Conservation (phyloP, 192 early-diverging fungal species). For the Dissophora globulifera region DNA sequence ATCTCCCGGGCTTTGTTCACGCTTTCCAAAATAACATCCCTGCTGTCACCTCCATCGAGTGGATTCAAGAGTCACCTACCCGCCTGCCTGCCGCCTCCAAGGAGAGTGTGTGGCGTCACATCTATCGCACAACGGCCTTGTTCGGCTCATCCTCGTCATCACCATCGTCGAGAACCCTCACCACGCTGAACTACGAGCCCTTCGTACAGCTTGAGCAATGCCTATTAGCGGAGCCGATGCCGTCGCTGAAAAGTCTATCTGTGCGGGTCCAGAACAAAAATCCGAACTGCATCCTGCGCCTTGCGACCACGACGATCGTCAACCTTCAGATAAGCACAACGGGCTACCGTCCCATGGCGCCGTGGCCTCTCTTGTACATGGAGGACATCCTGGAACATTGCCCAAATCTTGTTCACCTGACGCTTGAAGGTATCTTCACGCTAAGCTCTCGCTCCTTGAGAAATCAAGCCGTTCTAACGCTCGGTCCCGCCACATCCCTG, state of each 20-base stretch:
- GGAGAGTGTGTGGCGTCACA: constrained; percentile 22
- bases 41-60: constrained; percentile 32
- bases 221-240: constrained; percentile 4
- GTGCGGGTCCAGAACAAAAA: constrained; percentile 37
- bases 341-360: constrained; percentile 17
- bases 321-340: constrained; percentile 33
- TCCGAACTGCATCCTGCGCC: constrained; percentile 24
- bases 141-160: no score
- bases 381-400: constrained; percentile 37
- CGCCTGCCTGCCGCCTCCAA: neutral
- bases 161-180: neutral
- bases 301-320: constrained; percentile 12
- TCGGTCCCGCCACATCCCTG: neutral
- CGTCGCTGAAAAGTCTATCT: constrained; percentile 15
- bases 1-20: constrained; percentile 13
- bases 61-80: constrained; percentile 29
- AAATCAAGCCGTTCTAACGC: neutral
- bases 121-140: constrained; percentile 20
- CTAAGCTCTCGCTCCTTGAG: constrained; percentile 10
- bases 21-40: constrained; percentile 21
- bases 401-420: constrained; percentile 25
- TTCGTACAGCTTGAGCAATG: constrained; percentile 25
- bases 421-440: constrained; percentile 29
- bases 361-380: constrained; percentile 24
- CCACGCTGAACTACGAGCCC: neutral